phyloP scores from a whole-genome alignment of 768 basidiomycete genomes.

The Collybia sp. region DNA sequence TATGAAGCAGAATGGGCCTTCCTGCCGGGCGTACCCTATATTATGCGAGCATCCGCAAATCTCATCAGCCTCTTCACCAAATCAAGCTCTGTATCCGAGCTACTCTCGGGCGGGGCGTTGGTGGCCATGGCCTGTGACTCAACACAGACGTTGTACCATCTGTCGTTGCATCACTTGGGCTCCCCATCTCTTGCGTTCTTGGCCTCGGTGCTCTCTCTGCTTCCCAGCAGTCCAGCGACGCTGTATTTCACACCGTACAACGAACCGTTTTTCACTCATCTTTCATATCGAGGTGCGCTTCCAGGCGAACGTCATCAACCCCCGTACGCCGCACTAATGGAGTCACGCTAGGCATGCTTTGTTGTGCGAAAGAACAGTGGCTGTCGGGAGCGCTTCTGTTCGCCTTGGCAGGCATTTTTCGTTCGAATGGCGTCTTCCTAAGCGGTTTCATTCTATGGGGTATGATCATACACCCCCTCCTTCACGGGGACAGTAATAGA shows the following conservation, averaged over 20 bases:
- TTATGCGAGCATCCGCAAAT: conserved; percentile 39
- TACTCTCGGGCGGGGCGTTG: conserved; percentile 32
- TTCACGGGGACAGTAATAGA: conserved; percentile 17
- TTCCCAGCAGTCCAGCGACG: conserved; percentile 79
- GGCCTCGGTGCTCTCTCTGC: conserved; percentile 60
- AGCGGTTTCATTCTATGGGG: conserved; percentile 81
- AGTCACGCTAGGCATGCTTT: conserved; percentile 49
- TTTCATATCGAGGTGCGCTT: conserved; percentile 66
- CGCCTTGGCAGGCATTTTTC: conserved; percentile 56
- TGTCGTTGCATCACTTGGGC: conserved; percentile 54
- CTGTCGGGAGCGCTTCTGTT: conserved; percentile 55
- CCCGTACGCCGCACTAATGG: background rate
- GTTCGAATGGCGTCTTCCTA: conserved; percentile 76
- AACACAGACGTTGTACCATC: conserved; percentile 44
- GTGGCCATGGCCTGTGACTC: conserved; percentile 35
- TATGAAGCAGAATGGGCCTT: conserved; percentile 90
- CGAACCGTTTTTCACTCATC: conserved; percentile 83
- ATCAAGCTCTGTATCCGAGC: conserved; percentile 7
- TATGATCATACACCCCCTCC: conserved; percentile 49
- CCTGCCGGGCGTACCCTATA: conserved; percentile 59
- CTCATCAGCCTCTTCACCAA: conserved; percentile 15
- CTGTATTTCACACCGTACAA: conserved; percentile 68
- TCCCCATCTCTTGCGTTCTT: conserved; percentile 58
- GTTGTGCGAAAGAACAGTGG: conserved; percentile 47
- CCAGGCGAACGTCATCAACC: too few relatives aligned